Evolutionary conservation across 139 green algal species (phyloP).

Genomic region (Micractinium sp.): DNA sequence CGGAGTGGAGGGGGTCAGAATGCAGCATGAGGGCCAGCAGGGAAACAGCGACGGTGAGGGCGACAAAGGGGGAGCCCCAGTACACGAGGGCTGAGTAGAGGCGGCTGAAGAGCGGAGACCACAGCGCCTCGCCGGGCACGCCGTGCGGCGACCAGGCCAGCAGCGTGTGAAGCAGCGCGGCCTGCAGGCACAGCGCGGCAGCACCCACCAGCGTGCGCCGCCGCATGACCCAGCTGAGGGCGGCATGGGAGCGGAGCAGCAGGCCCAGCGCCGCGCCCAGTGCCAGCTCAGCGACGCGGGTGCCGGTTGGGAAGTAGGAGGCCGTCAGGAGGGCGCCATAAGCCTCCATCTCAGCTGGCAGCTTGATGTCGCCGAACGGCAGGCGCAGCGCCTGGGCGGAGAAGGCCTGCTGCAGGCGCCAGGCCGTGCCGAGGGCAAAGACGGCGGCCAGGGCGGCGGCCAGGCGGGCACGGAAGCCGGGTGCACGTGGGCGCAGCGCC

Average conservation of each 20-base stretch:
- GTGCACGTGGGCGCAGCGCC: background rate
- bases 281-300: background rate
- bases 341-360: background rate
- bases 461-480: conserved; percentile 12
- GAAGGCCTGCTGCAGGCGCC: background rate
- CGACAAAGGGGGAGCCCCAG: background rate
- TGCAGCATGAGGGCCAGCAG: conserved; percentile 3
- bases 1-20: conserved; percentile 3
- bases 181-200: background rate
- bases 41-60: background rate
- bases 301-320: background rate
- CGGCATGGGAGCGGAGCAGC: conserved; percentile 1
- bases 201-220: background rate
- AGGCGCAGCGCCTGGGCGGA: background rate
- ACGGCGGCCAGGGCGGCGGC: background rate
- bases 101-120: background rate
- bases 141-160: background rate
- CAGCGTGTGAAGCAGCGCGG: background rate
- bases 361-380: background rate
- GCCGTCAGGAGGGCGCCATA: background rate
- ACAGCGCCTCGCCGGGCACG: background rate
- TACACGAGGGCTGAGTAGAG: background rate
- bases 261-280: conserved; percentile 16
- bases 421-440: background rate
- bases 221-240: background rate